Base-by-base conservation (phyloP, 139 green algal species). In the Diplosphaera chodatii region DNA sequence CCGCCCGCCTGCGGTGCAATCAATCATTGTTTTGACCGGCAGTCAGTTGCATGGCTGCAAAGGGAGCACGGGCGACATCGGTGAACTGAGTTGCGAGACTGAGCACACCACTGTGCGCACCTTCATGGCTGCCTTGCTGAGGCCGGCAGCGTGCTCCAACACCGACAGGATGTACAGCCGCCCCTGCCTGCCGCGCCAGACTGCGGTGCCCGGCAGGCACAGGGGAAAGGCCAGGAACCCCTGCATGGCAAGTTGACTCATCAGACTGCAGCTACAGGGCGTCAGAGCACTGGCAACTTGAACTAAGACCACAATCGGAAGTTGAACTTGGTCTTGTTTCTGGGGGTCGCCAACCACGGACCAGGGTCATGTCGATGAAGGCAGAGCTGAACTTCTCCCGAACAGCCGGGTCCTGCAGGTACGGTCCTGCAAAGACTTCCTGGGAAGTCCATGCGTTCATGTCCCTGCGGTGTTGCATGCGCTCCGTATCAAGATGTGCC, bases 381-480 rank as follows among this genome's bases (percentile, higher is more conserved):
- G 81, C 74, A 5, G 80, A 30, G 22, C 40, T 76, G 77, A 96
- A 96, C 77, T 88, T 82, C 1, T 62, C 63, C 22, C 76, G 74
- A 66, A 78, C 79, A 40, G 76, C 74, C 0, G 76, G 70, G 76
- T 89, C 79, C 29, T 91, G 83, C 65, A 96, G 81, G 82, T 96
- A 96, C 21, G 91, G 91, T 2, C 91, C 91, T 55, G 84, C 80
- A 76, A 96, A 96, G 32, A 96, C 91, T 28, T 88, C 80, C 79
- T 95, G 91, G 32, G 75, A 87, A 32, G 90, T 96, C 21, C 67
- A 56, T 18, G 83, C 82, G 74, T 96, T 96, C 66, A 96, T 74
- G 75, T 90, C 80, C 31, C 87, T 81, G 87, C 70, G n/a, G n/a
- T n/a, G n/a, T n/a, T n/a, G n/a, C n/a, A n/a, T n/a, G n/a, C 10